A percentile compares a stretch with the other conserved stretches of the same genome.
Conservation (phyloP, 768 basidiomycete genomes). For the Neoboletus subvelutipes region DNA sequence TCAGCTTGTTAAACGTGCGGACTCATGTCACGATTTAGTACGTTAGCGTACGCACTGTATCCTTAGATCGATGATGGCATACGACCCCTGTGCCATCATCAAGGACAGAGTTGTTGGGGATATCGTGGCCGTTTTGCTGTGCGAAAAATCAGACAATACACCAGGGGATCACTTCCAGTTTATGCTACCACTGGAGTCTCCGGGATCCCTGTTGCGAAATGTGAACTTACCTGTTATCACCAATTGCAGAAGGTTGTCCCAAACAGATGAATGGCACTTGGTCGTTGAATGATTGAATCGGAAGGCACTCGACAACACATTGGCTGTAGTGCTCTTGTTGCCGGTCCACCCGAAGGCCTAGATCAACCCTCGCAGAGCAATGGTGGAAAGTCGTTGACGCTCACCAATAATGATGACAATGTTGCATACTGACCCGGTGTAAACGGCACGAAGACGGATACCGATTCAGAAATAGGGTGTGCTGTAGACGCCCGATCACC, state of each 20-base stretch:
- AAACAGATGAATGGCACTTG: neutral
- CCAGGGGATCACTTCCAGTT: neutral
- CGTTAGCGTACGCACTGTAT: neutral
- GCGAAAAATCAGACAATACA: neutral
- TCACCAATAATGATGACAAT: neutral
- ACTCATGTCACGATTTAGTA: neutral
- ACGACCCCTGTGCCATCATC: neutral
- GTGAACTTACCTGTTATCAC: neutral
- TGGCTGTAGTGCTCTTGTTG: neutral
- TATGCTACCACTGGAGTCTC: neutral
- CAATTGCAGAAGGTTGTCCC: neutral
- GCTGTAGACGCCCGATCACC: neutral
- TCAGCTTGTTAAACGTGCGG: neutral
- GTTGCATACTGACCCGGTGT: neutral
- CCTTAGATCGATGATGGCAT: neutral
- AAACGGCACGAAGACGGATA: neutral
- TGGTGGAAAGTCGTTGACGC: neutral
- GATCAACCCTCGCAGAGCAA: neutral
- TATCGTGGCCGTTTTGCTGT: neutral
- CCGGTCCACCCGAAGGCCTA: neutral
- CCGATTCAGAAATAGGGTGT: neutral
- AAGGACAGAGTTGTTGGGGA: neutral
- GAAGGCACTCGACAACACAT: neutral
- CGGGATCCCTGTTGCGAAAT: neutral
- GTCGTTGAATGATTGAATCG: neutral